Conservation (phyloP, 768 basidiomycete species). For the Tulasnella sp. region DNA sequence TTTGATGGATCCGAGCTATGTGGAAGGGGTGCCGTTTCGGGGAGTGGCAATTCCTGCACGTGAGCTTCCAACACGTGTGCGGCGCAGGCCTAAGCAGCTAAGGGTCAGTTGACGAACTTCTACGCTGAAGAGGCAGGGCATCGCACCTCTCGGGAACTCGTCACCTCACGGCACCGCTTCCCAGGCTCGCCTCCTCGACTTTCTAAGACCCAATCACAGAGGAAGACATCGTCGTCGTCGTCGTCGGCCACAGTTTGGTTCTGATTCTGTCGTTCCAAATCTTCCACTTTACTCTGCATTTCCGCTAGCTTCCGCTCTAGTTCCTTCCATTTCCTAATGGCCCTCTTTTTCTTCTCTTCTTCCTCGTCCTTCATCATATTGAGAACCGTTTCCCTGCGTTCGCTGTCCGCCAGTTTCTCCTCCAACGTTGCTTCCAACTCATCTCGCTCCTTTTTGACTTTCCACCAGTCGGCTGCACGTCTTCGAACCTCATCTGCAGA, state of each 20-base stretch:
- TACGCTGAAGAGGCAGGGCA: background rate
- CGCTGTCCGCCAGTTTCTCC: background rate
- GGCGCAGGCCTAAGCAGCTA: background rate
- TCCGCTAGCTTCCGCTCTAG: background rate
- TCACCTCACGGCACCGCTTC: background rate
- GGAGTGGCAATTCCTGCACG: background rate
- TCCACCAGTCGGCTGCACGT: background rate
- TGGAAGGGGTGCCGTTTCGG: too few species aligned
- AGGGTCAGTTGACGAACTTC: background rate
- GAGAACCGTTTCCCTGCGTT: background rate
- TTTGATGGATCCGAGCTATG: too few species aligned
- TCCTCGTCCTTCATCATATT: background rate
- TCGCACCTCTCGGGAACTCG: background rate
- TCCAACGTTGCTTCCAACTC: background rate
- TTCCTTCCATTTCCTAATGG: background rate
- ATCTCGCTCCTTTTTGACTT: background rate
- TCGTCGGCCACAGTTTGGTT: background rate
- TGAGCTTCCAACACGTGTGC: background rate
- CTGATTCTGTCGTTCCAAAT: background rate
- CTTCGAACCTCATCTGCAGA: background rate
- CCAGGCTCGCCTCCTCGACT: background rate
- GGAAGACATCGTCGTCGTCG: background rate
- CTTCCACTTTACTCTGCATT: background rate
- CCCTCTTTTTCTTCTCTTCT: constrained; percentile 3
- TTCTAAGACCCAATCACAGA: background rate